Conservation (phyloP, 805 yeast genomes). For the Yarrowia hollandica region DNA sequence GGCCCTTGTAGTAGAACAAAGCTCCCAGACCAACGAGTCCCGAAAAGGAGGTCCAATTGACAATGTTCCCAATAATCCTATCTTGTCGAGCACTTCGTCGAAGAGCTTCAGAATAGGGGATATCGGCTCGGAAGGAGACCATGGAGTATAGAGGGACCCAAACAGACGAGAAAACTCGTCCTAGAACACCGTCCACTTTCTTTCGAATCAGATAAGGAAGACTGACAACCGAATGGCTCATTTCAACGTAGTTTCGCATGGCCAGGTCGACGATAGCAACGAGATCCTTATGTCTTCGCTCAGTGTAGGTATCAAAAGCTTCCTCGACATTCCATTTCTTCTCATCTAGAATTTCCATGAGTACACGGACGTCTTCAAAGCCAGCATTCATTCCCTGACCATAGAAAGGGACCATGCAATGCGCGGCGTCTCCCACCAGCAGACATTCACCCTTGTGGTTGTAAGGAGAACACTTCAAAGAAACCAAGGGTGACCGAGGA, state of each 20-base stretch:
- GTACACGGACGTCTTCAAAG: conserved; percentile 78
- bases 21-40: conserved; percentile 7
- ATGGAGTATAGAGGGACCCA: conserved; percentile 91
- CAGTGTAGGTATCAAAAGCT: conserved; percentile 60
- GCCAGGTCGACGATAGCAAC: conserved; percentile 77
- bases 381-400: conserved; percentile 98
- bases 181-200: conserved; percentile 63
- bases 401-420: conserved; percentile 96
- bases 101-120: conserved; percentile 71
- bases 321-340: conserved; percentile 44
- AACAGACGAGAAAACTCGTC: conserved; percentile 55
- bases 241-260: conserved; percentile 76
- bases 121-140: conserved; percentile 87
- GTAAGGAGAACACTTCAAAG: conserved; percentile 69
- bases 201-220: conserved; percentile 63
- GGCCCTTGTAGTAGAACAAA: background rate
- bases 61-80: conserved; percentile 44
- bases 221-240: conserved; percentile 78
- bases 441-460: conserved; percentile 62
- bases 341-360: conserved; percentile 52
- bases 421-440: conserved; percentile 90
- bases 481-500: conserved; percentile 79
- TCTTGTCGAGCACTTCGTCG: conserved; percentile 56
- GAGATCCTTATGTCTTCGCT: conserved; percentile 61
- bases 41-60: background rate